Percentiles rank a stretch among this genome's conserved stretches.
Conservation (phyloP, 352 stramenopile species). For the Phytophthora macrochlamydospora region DNA sequence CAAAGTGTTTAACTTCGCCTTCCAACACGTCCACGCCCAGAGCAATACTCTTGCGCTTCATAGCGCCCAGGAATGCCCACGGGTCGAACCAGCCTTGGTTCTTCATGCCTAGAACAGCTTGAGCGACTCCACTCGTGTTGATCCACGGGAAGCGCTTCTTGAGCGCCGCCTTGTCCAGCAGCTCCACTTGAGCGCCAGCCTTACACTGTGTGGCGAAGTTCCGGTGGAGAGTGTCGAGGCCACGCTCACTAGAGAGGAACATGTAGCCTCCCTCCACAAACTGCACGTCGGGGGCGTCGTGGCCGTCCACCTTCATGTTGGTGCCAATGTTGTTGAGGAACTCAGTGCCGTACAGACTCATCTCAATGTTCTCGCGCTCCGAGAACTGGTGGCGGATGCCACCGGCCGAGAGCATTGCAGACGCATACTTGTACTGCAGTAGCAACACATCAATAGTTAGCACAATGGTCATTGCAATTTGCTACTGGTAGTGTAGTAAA, state of each 20-base stretch:
- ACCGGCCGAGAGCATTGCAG: slow-evolving; percentile 72
- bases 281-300: slow-evolving; percentile 74
- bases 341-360: slow-evolving; percentile 83
- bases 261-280: slow-evolving; percentile 85
- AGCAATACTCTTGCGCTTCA: slow-evolving; percentile 75
- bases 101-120: slow-evolving; percentile 66
- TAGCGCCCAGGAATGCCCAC: slow-evolving; percentile 76
- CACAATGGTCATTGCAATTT: slow-evolving; percentile 6
- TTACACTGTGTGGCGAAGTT: slow-evolving; percentile 61
- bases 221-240: slow-evolving; percentile 49
- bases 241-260: slow-evolving; percentile 77
- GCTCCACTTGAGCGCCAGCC: slow-evolving; percentile 51
- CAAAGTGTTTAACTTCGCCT: slow-evolving; percentile 72
- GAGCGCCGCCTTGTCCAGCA: slow-evolving; percentile 60
- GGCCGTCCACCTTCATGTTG: slow-evolving; percentile 53
- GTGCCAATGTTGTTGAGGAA: slow-evolving; percentile 62
- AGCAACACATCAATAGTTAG: not conserved
- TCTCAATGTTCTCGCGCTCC: slow-evolving; percentile 69
- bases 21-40: slow-evolving; percentile 77
- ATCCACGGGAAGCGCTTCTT: slow-evolving; percentile 80
- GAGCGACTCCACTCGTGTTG: slow-evolving; percentile 60
- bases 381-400: slow-evolving; percentile 89
- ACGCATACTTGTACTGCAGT: slow-evolving; percentile 83
- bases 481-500: not conserved
- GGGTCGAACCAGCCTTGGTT: slow-evolving; percentile 88